A percentile compares a stretch with the other conserved stretches of the same genome.
Conservation (phyloP, 345 rosid genomes). For the Salix brachista region DNA sequence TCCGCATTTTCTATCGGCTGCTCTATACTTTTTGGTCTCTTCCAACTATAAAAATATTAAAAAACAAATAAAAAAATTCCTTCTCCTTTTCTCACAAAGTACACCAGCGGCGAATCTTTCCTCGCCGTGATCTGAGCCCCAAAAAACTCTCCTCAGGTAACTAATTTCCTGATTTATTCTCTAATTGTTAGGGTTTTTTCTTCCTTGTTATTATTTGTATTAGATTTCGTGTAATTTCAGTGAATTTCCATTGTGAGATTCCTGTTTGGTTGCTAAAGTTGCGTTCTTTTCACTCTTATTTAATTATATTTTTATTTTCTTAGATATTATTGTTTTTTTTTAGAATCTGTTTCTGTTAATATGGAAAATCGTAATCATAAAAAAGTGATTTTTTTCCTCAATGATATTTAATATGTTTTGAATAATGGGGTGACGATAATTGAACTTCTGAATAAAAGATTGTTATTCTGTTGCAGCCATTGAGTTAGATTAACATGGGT, state of each 20-base stretch:
- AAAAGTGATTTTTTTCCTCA: background rate
- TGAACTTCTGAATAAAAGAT: background rate
- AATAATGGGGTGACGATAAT: background rate
- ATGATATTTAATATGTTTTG: too few relatives aligned
- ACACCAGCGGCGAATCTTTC: background rate
- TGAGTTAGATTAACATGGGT: slow-evolving; percentile 22
- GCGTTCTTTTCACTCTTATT: background rate
- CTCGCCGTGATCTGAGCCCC: background rate
- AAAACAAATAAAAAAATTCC: background rate
- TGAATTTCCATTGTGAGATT: background rate
- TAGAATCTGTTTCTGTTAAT: background rate
- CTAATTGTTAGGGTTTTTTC: background rate
- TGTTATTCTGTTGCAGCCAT: background rate
- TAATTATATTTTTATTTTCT: background rate
- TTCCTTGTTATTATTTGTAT: background rate
- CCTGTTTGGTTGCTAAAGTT: background rate
- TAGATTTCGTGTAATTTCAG: background rate
- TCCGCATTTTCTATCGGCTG: too few relatives aligned
- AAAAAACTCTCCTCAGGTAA: background rate
- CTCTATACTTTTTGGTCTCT: too few relatives aligned
- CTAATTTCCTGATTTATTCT: background rate
- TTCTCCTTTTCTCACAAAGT: background rate
- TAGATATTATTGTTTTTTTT: background rate
- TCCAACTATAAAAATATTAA: too few relatives aligned
- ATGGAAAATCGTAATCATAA: background rate